Evolutionary conservation across 495 filamentous ascomycete species (phyloP).

Genomic region (Aspergillus kassunensis): DNA sequence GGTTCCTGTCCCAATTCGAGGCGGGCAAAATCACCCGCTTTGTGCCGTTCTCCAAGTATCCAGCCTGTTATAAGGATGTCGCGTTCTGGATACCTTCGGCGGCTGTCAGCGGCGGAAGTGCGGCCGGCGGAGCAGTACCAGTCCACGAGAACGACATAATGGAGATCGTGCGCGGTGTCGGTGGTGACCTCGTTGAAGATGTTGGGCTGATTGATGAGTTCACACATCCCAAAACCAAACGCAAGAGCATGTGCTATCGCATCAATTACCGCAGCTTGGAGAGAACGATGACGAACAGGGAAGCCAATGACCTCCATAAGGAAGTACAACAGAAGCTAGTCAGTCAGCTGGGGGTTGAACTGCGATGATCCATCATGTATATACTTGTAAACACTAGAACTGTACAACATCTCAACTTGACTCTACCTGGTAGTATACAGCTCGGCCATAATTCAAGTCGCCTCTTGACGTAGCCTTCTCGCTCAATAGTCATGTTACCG

Average conservation of each 20-base stretch:
- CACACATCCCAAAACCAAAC: slow-evolving; percentile 76
- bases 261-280: slow-evolving; percentile 91
- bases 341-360: slow-evolving; percentile 69
- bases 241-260: slow-evolving; percentile 84
- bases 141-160: slow-evolving; percentile 97
- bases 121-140: slow-evolving; percentile 48
- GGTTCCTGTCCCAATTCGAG: slow-evolving; percentile 81
- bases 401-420: slow-evolving; percentile 5
- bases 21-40: slow-evolving; percentile 65
- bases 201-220: slow-evolving; percentile 82
- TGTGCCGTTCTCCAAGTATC: slow-evolving; percentile 83
- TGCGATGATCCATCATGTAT: slow-evolving; percentile 51
- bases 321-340: slow-evolving; percentile 58
- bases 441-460: neutral
- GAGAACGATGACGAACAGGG: slow-evolving; percentile 75
- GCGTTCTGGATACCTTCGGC: slow-evolving; percentile 80
- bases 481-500: slow-evolving; percentile 18
- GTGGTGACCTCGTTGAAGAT: slow-evolving; percentile 81
- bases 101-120: slow-evolving; percentile 37
- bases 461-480: neutral
- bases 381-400: slow-evolving; percentile 9
- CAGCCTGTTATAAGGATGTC: slow-evolving; percentile 83
- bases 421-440: neutral
- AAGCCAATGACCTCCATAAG: slow-evolving; percentile 73
- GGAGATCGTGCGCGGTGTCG: slow-evolving; percentile 81